Evolutionary conservation across 2,329 filamentous ascomycete species (phyloP), one percentile per base, ranked within the genome.

Genomic region (Phialophora tarda): DNA sequence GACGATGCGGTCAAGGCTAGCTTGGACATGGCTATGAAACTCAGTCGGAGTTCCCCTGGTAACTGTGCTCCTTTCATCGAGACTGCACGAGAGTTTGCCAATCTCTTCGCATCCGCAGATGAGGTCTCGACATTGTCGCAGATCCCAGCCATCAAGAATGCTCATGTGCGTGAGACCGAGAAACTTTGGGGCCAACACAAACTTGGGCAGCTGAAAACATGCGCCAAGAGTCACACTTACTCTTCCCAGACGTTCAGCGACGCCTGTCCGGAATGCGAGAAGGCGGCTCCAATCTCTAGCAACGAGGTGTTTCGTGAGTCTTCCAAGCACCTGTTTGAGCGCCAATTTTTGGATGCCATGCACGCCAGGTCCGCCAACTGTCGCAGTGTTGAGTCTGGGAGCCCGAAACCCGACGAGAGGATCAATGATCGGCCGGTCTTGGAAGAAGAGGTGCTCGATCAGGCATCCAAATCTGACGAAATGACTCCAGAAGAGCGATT

Each of bases 251-350:
- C 61, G 3, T 72, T 73, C 60, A 50, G 30, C 23, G 23, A 56
- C 14, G 64, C 62, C 12, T 73, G 71, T 44, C 71, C 71, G 8
- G 66, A 72, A 24, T 73, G 71, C 56, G 71, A 62, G 11, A 61
- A 64, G 30, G 30, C 23, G 53, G 24, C 57, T n/a, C 24, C 30
- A 41, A 57, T 63, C 50, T 60, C 64, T 30, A 41, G 17, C 23
- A 54, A 61, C 24, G 57, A 59, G 23, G 50, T 44, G 24, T 60
- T 61, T n/a, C 64, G 59, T n/a, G 21, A 64, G 17, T 50, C 61
- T 23, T 55, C 58, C 12, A 64, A 62, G 38, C 34, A 68, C 24
- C 32, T 68, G 32, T 68, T 68, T 28, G 65, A 69, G 50, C 41
- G 48, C 32, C 23, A 53, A 14, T 65, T 65, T 41, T 38, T 66